These are phyloP conservation scores for Hymenoscyphus infarciens DNA, from an alignment of 2,329 filamentous ascomycete species.

Conservation along the genomic window DNA sequence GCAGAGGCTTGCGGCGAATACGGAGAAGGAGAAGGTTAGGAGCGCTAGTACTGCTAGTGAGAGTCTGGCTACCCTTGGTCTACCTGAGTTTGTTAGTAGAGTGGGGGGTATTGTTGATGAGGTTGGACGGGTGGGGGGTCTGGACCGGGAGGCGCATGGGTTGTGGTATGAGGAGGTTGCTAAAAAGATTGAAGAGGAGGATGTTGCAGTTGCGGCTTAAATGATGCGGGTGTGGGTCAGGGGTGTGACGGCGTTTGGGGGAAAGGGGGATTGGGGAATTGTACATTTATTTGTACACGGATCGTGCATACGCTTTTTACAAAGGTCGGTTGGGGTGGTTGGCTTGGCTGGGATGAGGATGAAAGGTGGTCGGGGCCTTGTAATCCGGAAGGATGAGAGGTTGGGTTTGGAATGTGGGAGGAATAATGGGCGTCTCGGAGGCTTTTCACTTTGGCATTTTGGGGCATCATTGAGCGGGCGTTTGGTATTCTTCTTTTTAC, in stretches of 20 bases:
- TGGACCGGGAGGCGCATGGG: constrained; percentile 66
- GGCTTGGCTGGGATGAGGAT: background rate
- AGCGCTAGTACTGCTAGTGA: constrained; percentile 67
- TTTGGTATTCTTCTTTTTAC: background rate
- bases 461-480: too few species aligned
- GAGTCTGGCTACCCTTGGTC: constrained; percentile 63
- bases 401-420: background rate
- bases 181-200: constrained; percentile 3
- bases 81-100: constrained; percentile 69
- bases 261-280: background rate
- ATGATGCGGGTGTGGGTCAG: background rate
- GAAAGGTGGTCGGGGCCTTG: background rate
- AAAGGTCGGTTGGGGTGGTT: background rate
- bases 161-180: constrained; percentile 60
- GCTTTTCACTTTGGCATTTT: too few species aligned
- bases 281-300: background rate
- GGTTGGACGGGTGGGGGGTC: constrained; percentile 59
- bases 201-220: background rate
- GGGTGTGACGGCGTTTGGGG: background rate
- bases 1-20: constrained; percentile 59
- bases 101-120: constrained; percentile 68
- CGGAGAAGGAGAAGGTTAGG: constrained; percentile 66
- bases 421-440: background rate
- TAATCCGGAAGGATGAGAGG: background rate
- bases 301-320: background rate